Evolutionary conservation across 179 eudicot species (phyloP).

Genomic region (Spinacia oleracea): DNA sequence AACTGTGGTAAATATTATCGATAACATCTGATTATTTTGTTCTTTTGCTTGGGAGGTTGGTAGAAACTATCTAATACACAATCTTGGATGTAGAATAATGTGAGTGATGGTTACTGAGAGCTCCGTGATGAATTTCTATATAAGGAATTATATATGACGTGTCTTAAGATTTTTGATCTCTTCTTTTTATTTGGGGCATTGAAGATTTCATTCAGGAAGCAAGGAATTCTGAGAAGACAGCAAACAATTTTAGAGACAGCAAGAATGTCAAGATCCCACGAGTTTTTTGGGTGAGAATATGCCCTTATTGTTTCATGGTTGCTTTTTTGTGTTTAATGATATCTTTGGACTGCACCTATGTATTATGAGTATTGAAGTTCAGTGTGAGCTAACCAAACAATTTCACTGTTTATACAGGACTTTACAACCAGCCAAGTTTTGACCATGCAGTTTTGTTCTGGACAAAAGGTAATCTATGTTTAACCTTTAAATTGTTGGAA

Average conservation of each 20-base stretch:
- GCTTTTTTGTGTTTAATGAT: background rate
- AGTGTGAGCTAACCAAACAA: constrained; percentile 27
- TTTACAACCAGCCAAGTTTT: constrained; percentile 68
- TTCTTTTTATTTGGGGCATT: constrained; percentile 18
- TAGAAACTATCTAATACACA: background rate
- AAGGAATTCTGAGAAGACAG: constrained; percentile 82
- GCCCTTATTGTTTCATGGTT: constrained; percentile 5
- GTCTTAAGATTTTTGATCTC: constrained; percentile 4
- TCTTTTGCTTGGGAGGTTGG: background rate
- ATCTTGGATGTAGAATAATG: background rate
- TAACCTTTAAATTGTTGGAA: constrained; percentile 7
- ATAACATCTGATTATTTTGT: background rate
- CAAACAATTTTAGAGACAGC: constrained; percentile 55
- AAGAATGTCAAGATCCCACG: constrained; percentile 64
- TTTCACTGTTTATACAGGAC: constrained; percentile 50
- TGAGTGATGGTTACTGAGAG: background rate
- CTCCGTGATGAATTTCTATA: background rate
- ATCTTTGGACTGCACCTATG: background rate
- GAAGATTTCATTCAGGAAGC: constrained; percentile 86
- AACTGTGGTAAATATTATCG: background rate
- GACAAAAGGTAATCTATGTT: constrained; percentile 61
- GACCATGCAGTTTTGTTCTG: constrained; percentile 85
- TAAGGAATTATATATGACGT: background rate
- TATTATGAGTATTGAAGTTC: background rate
- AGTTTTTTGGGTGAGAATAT: constrained; percentile 62